These are phyloP conservation scores for Fusarium annulatum DNA, from an alignment of 2,329 filamentous ascomycete species.

Conservation along the genomic window DNA sequence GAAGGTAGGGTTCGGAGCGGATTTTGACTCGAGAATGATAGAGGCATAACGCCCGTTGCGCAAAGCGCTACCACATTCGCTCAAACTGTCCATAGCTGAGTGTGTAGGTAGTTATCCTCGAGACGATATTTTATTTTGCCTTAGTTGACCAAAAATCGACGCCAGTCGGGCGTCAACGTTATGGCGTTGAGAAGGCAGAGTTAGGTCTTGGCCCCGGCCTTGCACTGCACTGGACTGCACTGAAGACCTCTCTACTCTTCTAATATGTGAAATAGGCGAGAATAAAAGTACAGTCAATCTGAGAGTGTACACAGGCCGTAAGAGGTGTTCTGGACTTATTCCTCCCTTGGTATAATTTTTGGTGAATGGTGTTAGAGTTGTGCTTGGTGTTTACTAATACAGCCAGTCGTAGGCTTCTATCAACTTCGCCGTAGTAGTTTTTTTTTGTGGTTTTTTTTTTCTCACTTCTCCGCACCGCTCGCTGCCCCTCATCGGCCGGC, in stretches of 20 bases:
- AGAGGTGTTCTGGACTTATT: not conserved
- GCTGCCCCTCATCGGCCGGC: slow-evolving; percentile 27
- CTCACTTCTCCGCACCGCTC: slow-evolving; percentile 33
- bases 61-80: slow-evolving; percentile 36
- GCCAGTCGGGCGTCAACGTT: slow-evolving; percentile 27
- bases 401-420: slow-evolving; percentile 23
- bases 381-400: slow-evolving; percentile 36
- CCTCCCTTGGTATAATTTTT: slow-evolving; percentile 17
- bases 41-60: slow-evolving; percentile 41
- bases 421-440: slow-evolving; percentile 23
- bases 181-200: slow-evolving; percentile 24
- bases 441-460: slow-evolving; percentile 8
- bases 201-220: slow-evolving; percentile 37
- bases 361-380: slow-evolving; percentile 31
- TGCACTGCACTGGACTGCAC: not conserved
- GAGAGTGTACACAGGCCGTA: not conserved
- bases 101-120: not conserved
- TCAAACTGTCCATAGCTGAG: slow-evolving; percentile 2
- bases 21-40: slow-evolving; percentile 33
- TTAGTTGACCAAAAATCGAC: not conserved
- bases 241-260: not conserved
- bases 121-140: not conserved
- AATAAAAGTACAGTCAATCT: not conserved
- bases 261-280: not conserved
- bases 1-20: slow-evolving; percentile 33